A percentile compares a stretch with the other conserved stretches of the same genome.
Evolutionary conservation across 192 early-diverging fungal genomes (phyloP).

Genomic region (Backusella tuberculispora): DNA sequence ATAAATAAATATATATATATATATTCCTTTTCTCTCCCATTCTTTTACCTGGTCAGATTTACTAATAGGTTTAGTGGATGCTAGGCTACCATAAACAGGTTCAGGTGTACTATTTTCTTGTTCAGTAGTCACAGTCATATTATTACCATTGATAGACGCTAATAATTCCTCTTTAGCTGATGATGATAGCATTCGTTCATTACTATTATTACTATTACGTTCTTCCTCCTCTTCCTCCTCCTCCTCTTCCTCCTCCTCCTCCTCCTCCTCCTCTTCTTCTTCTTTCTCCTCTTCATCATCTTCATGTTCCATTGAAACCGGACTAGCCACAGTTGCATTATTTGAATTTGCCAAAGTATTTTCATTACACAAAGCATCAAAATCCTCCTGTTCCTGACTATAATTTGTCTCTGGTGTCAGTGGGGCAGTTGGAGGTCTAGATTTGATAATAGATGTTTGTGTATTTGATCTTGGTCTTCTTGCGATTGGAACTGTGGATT

Average conservation of each 20-base stretch:
- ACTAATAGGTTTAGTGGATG: slow-evolving; percentile 7
- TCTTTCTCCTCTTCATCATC: slow-evolving; percentile 31
- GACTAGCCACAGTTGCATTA: slow-evolving; percentile 6
- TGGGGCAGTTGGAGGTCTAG: slow-evolving; percentile 1
- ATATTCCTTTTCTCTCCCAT: too few species aligned
- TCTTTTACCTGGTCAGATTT: slow-evolving; percentile 26
- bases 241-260: not conserved
- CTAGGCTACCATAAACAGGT: slow-evolving; percentile 19
- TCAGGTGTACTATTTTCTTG: not conserved
- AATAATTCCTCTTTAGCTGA: too few species aligned
- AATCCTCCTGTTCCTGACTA: slow-evolving; percentile 37
- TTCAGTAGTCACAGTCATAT: not conserved
- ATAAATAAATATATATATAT: not conserved
- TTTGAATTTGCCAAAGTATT: slow-evolving; percentile 29
- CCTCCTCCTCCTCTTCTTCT: slow-evolving; percentile 36
- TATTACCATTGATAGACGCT: not conserved
- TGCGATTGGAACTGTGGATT: slow-evolving; percentile 10
- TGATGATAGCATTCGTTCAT: not conserved
- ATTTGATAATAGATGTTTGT: slow-evolving; percentile 6
- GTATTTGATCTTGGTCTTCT: slow-evolving; percentile 28
- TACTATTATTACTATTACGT: not conserved
- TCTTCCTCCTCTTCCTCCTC: too few species aligned
- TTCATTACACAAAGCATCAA: slow-evolving; percentile 35
- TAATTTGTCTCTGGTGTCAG: slow-evolving; percentile 27
- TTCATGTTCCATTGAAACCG: slow-evolving; percentile 27